These are phyloP conservation scores for Leishmania arabica DNA, from an alignment of 208 protist genomes.

Conservation along the genomic window DNA sequence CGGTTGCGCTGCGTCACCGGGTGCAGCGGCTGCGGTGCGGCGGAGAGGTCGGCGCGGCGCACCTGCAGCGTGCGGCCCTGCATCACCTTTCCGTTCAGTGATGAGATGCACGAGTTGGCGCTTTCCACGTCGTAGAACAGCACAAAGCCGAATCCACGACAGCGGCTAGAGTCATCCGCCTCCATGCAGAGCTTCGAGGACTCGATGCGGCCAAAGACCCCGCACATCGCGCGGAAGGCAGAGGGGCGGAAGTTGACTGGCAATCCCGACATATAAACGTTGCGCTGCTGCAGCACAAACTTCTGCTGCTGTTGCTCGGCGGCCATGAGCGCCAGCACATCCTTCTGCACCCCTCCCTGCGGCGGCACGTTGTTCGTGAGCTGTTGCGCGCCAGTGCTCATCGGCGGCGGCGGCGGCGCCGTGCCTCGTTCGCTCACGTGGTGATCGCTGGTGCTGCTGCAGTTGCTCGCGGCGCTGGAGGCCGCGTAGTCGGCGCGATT, in stretches of 20 bases:
- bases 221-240: conserved; percentile 58
- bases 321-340: conserved; percentile 27
- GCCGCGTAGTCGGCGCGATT: conserved; percentile 3
- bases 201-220: conserved; percentile 58
- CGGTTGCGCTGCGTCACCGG: conserved; percentile 31
- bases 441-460: conserved; percentile 19
- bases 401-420: background rate
- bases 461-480: conserved; percentile 24
- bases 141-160: conserved; percentile 66
- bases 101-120: conserved; percentile 56
- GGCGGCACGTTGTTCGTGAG: background rate
- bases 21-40: conserved; percentile 41
- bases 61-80: conserved; percentile 55
- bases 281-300: conserved; percentile 55
- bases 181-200: conserved; percentile 66
- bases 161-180: conserved; percentile 36
- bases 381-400: background rate
- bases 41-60: conserved; percentile 54
- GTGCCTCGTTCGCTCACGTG: background rate
- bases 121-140: conserved; percentile 54
- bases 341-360: conserved; percentile 22
- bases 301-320: conserved; percentile 36
- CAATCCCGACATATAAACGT: conserved; percentile 72
- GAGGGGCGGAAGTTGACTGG: conserved; percentile 48
- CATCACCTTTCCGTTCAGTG: conserved; percentile 45